These are phyloP conservation scores for Clonostachys sp. DNA, from an alignment of 2,329 filamentous ascomycete genomes.

Conservation along the genomic window DNA sequence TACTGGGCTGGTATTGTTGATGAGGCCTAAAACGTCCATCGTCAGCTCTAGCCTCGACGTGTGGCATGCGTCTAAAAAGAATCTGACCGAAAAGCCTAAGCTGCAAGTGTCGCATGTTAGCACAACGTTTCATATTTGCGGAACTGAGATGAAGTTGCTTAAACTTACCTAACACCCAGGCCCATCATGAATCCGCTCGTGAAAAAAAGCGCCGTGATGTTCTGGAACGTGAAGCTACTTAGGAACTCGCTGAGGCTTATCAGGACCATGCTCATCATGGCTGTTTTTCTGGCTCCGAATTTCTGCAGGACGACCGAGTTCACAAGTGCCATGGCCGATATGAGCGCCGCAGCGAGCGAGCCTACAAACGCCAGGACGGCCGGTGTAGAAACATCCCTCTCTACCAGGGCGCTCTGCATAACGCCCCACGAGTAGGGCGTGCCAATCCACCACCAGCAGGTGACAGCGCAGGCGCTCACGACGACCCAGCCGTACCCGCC, in stretches of 20 bases:
- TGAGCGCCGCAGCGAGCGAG: slow-evolving; percentile 42
- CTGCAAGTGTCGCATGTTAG: slow-evolving; percentile 6
- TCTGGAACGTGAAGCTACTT: slow-evolving; percentile 28
- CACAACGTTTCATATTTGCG: background rate
- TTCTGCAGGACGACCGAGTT: slow-evolving; percentile 44
- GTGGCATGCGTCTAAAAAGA: too few species aligned
- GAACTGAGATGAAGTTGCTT: background rate
- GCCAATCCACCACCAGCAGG: slow-evolving; percentile 54
- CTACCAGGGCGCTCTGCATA: slow-evolving; percentile 50
- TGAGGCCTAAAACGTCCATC: slow-evolving; percentile 21
- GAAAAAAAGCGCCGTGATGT: slow-evolving; percentile 25
- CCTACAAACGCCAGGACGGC: slow-evolving; percentile 56
- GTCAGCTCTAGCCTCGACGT: slow-evolving; percentile 10
- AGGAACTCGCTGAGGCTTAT: slow-evolving; percentile 44
- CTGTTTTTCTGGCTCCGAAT: slow-evolving; percentile 41
- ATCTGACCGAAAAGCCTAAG: slow-evolving; percentile 29
- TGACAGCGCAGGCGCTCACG: slow-evolving; percentile 40
- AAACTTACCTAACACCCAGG: slow-evolving; percentile 18
- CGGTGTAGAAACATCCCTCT: slow-evolving; percentile 37
- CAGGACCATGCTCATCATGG: slow-evolving; percentile 41
- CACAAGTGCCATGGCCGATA: slow-evolving; percentile 45
- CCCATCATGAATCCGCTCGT: slow-evolving; percentile 24
- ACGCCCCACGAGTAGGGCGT: slow-evolving; percentile 57
- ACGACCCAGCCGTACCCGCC: slow-evolving; percentile 54
- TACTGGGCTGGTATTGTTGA: slow-evolving; percentile 47